These are phyloP conservation scores for Fennellomyces sp. DNA, from an alignment of 371 early-diverging fungal species.

Conservation along the genomic window DNA sequence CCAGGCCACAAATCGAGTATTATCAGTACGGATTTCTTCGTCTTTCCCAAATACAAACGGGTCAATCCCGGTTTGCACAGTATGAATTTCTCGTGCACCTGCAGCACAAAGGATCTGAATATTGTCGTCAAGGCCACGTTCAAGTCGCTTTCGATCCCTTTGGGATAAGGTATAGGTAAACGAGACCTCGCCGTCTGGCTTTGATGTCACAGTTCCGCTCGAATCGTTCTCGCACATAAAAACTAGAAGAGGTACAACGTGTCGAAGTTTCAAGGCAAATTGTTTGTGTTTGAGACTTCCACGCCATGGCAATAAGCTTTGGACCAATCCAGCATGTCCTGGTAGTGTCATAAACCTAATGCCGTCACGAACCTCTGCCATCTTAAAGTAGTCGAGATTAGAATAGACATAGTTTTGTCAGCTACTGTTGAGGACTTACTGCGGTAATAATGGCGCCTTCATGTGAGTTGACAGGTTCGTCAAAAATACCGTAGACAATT, in stretches of 20 bases:
- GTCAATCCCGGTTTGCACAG: conserved; percentile 35
- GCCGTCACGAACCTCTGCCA: too few relatives aligned
- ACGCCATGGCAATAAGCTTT: conserved; percentile 46
- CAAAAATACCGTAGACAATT: conserved; percentile 47
- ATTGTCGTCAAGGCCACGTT: conserved; percentile 42
- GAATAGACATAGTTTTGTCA: conserved; percentile 23
- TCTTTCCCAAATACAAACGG: conserved; percentile 31
- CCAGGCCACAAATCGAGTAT: conserved; percentile 27
- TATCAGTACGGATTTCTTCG: conserved; percentile 23
- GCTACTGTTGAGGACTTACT: conserved; percentile 7
- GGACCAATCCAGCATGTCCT: conserved; percentile 45
- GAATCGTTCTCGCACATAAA: conserved; percentile 68
- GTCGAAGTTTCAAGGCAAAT: conserved; percentile 40
- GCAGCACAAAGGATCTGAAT: conserved; percentile 57
- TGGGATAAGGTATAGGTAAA: conserved; percentile 45
- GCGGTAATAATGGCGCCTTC: conserved; percentile 63
- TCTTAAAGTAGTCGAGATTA: conserved; percentile 56
- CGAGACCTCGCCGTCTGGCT: not conserved
- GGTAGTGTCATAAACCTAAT: conserved; percentile 53
- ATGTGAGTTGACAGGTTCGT: conserved; percentile 48
- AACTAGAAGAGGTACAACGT: conserved; percentile 46
- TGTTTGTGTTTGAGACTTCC: conserved; percentile 51
- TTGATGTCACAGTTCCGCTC: conserved; percentile 15
- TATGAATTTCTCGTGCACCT: conserved; percentile 63
- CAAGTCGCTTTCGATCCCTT: conserved; percentile 47